Percentiles rank a stretch among this genome's conserved stretches.
Evolutionary conservation across 768 basidiomycete genomes (phyloP).

Genomic region (Amanita fuliginea): DNA sequence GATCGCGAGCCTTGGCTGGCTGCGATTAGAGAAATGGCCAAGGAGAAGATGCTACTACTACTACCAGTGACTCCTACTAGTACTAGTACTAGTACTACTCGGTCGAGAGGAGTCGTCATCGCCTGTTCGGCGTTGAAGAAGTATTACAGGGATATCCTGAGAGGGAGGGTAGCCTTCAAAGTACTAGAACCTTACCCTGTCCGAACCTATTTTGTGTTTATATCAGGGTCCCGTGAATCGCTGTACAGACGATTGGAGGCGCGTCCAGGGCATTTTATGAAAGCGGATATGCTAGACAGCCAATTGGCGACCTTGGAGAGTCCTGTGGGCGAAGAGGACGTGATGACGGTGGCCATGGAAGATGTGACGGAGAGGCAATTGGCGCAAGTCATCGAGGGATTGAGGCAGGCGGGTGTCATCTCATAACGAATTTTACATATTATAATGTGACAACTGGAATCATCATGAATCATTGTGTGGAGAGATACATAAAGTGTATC

Average conservation of each 20-base stretch:
- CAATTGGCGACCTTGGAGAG: slow-evolving; percentile 64
- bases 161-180: slow-evolving; percentile 44
- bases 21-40: slow-evolving; percentile 55
- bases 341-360: slow-evolving; percentile 49
- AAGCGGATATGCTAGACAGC: slow-evolving; percentile 69
- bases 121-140: slow-evolving; percentile 81
- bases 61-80: no score
- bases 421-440: no score
- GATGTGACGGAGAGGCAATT: slow-evolving; percentile 49
- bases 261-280: slow-evolving; percentile 75
- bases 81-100: no score
- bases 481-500: no score
- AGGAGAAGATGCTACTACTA: slow-evolving; percentile 29
- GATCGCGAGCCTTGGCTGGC: slow-evolving; percentile 86
- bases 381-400: slow-evolving; percentile 26
- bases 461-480: no score
- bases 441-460: no score
- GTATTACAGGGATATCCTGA: slow-evolving; percentile 72
- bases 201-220: slow-evolving; percentile 73
- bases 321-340: slow-evolving; percentile 56
- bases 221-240: slow-evolving; percentile 46
- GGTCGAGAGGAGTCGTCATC: slow-evolving; percentile 79
- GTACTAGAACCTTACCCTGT: no score
- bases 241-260: slow-evolving; percentile 53
- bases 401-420: slow-evolving; percentile 17